phyloP scores from a whole-genome alignment of 225 moss, liverwort and hornwort genomes.

The Pseudoscleropodium purum region DNA sequence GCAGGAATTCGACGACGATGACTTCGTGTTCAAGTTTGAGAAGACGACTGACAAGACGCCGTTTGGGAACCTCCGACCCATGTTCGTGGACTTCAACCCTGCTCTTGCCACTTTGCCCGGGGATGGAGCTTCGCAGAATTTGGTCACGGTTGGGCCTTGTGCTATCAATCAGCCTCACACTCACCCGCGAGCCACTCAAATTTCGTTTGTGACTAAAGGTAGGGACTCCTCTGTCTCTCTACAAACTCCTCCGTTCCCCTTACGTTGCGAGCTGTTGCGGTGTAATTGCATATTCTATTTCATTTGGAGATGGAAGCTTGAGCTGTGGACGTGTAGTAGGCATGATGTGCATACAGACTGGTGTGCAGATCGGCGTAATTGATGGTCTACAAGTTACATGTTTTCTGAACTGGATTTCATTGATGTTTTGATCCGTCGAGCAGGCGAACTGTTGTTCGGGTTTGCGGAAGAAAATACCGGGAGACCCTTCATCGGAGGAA shows the following conservation, averaged over 20 bases:
- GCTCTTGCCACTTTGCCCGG: not conserved
- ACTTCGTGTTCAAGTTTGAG: not conserved
- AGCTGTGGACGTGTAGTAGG: not conserved
- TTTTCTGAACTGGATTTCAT: not conserved
- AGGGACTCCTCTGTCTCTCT: not conserved
- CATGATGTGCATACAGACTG: not conserved
- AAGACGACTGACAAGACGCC: not conserved
- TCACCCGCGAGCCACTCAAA: not conserved
- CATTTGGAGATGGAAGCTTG: not conserved
- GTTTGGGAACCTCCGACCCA: not conserved
- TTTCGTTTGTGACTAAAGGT: not conserved
- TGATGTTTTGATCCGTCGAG: not conserved
- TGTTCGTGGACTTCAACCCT: not conserved
- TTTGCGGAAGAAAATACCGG: slow-evolving; percentile 16
- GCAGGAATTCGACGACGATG: not conserved
- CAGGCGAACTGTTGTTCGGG: slow-evolving; percentile 18
- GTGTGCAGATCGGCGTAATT: not conserved
- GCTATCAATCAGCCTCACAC: not conserved
- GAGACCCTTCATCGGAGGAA: not conserved
- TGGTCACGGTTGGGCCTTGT: not conserved
- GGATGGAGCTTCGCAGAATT: not conserved
- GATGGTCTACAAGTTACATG: not conserved
- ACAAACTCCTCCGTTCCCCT: not conserved
- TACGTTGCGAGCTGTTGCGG: not conserved
- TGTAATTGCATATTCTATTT: not conserved